A percentile compares a stretch with the other conserved stretches of the same genome.
These are phyloP conservation scores for Hemisphaericaspora subhashii DNA, from an alignment of 1,139 yeast species.

Conservation along the genomic window DNA sequence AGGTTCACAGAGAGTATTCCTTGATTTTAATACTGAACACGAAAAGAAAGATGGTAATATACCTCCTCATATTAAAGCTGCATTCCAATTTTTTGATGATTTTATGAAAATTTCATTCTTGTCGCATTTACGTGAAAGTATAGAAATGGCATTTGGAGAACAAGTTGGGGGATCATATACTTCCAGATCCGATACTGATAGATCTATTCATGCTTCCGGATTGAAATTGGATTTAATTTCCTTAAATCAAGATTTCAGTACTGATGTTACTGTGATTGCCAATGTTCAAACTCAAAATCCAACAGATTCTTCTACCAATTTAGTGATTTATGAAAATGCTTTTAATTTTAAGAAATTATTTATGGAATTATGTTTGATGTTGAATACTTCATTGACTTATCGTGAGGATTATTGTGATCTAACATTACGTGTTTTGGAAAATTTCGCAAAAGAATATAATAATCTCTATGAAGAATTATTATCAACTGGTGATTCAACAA, in stretches of 20 bases:
- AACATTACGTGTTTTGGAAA: conserved; percentile 36
- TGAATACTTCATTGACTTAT: conserved; percentile 62
- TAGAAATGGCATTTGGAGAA: conserved; percentile 37
- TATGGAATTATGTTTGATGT: conserved; percentile 48
- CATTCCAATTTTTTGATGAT: conserved; percentile 54
- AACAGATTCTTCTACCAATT: conserved; percentile 1
- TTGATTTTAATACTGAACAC: conserved; percentile 15
- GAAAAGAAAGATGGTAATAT: conserved; percentile 1
- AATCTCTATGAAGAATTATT: conserved; percentile 33
- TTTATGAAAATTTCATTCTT: conserved; percentile 67
- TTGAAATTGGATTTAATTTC: conserved; percentile 23
- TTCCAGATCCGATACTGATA: conserved; percentile 4
- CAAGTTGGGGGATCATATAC: conserved; percentile 25
- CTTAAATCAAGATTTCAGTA: conserved; percentile 14
- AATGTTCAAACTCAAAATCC: not conserved
- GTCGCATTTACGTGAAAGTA: conserved; percentile 60
- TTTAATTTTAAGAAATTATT: conserved; percentile 55
- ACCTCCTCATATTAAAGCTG: conserved; percentile 20
- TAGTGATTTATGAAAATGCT: conserved; percentile 46
- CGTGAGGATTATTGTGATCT: conserved; percentile 52
- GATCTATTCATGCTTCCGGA: conserved; percentile 13
- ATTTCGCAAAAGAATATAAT: conserved; percentile 32
- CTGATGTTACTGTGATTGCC: conserved; percentile 8
- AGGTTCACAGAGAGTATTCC: conserved; percentile 39
- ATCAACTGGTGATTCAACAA: conserved; percentile 19